Base-by-base conservation (phyloP, 2,329 filamentous ascomycete genomes). In the Phialophora expanda region DNA sequence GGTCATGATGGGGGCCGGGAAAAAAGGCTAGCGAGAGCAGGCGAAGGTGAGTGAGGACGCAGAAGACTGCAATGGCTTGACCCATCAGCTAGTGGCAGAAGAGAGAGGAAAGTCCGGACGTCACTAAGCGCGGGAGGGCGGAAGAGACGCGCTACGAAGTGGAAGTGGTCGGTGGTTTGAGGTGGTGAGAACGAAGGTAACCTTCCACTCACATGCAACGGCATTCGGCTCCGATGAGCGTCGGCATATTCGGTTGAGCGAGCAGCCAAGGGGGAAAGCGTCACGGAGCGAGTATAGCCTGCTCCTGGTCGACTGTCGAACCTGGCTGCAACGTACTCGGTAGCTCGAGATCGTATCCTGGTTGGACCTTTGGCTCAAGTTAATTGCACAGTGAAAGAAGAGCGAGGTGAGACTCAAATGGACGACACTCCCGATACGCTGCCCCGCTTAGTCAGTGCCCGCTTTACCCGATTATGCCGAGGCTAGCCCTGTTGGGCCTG, bases 101-200 rank as follows among this genome's bases (percentile, higher is more conserved):
- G 46, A 26, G 34, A 26, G 44, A 55, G 38, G 51, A 34, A 62
- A 44, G 34, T 53, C 20, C 56, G 46, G 53, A 54, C 53, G 64
- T 66, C 58, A 62, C 53, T 57, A 66, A 60, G 58, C 54, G 56
- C 63, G 54, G 58, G 44, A 61, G 38, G 63, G 54, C 38, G 54
- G 57, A 57, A 56, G 61, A 20, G 46, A n/a, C 53, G 48, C 32
- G 30, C 48, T 61, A 54, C 32, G 30, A 38, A 28, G 58, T 17
- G 24, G 56, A 60, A 51, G 55, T 17, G n/a, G 22, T 28, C 22
- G 5, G 55, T 57, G n/a, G 34, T 44, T 44, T 8, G 55, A 28
- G 24, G 53, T 57, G 60, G 34, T 46, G 54, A 38, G 58, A 62
- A 66, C 58, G 59, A 66, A 48, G 24, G 59, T 54, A 62, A 46